These are phyloP conservation scores for Globisporangium nodosum DNA, from an alignment of 352 stramenopile genomes.

Conservation along the genomic window DNA sequence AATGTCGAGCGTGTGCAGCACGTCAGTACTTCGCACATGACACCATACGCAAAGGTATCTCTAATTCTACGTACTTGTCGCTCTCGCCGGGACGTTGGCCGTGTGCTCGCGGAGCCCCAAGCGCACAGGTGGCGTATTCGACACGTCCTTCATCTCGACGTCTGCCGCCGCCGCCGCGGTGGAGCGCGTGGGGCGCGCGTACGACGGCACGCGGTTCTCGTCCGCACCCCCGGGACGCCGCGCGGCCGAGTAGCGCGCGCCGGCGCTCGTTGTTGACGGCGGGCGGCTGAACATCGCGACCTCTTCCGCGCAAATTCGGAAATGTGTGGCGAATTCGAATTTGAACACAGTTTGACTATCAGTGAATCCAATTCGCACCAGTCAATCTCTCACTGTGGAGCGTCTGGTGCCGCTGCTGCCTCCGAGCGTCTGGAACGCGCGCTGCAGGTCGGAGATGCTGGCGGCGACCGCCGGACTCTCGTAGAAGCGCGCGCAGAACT, in stretches of 20 bases:
- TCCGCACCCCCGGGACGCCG: constrained; percentile 6
- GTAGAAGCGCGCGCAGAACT: constrained; percentile 58
- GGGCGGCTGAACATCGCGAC: constrained; percentile 13
- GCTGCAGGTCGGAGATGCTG: constrained; percentile 36
- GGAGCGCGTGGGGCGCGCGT: constrained; percentile 12
- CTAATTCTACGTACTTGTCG: neutral
- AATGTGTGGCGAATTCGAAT: neutral
- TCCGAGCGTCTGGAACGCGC: constrained; percentile 33
- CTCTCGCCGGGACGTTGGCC: constrained; percentile 8
- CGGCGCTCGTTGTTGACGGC: constrained; percentile 1
- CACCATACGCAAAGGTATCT: too few relatives aligned
- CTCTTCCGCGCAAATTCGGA: neutral
- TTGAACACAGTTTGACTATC: neutral
- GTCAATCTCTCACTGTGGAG: neutral
- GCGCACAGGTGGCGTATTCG: neutral
- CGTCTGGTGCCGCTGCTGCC: constrained; percentile 1
- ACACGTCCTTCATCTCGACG: constrained; percentile 15
- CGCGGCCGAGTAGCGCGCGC: constrained; percentile 7
- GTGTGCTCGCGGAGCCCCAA: constrained; percentile 9
- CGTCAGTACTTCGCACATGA: too few relatives aligned
- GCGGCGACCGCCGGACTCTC: constrained; percentile 26
- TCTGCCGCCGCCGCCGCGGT: constrained; percentile 3
- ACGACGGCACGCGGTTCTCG: constrained; percentile 18
- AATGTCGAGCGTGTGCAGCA: neutral
- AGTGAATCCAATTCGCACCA: neutral